Base-by-base conservation (phyloP, 768 basidiomycete species). In the Tulasnella sp. region DNA sequence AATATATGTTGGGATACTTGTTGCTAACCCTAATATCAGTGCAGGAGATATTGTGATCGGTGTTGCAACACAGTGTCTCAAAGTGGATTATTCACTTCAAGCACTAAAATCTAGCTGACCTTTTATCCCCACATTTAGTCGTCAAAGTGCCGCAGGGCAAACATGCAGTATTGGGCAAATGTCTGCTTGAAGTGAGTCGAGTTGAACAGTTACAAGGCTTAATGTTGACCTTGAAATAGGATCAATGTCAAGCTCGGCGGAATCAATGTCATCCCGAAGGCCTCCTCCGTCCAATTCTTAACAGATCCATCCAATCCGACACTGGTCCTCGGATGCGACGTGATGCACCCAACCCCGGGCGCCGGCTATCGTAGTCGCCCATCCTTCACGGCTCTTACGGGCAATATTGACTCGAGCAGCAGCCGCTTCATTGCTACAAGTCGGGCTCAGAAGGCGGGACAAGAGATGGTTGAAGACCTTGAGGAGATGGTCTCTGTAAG, bases 241-340 rank as follows among this genome's bases (percentile, higher is more conserved):
- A 76, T 90, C 64, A 90, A 90, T 61, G 87, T 87, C 19, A 90
- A 91, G 68, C 74, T 90, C 0, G 88, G 87, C 12, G 88, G 88
- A 1, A 84, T 89, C 67, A 91, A 91, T 67, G 79, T 80, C 1
- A 75, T 91, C 29, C 87, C 87, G 0, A 84, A 87, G 52, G 76
- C 84, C 0, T 72, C 76, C 11, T 83, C 83, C 0, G 83, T 85
- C 1, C 73, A 78, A 0, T 76, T 79, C 7, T 72, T 91, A 9
- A 79, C 81, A 0, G 87, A 91, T 65, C 78, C 82, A 1, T 74
- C 78, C 27, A 80, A 82, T 64, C 88, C 87, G 1, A 87, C 87
- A 0, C 80, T 91, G 5, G 80, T 91, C 52, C 83, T 90, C 78
- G 88, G 87, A 10, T 44, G 45, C 19, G 57, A 59, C 25, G 29